A percentile compares a stretch with the other conserved stretches of the same genome.
Conservation (phyloP, 148 eudicot species). For the Rhododendron griersonianum region DNA sequence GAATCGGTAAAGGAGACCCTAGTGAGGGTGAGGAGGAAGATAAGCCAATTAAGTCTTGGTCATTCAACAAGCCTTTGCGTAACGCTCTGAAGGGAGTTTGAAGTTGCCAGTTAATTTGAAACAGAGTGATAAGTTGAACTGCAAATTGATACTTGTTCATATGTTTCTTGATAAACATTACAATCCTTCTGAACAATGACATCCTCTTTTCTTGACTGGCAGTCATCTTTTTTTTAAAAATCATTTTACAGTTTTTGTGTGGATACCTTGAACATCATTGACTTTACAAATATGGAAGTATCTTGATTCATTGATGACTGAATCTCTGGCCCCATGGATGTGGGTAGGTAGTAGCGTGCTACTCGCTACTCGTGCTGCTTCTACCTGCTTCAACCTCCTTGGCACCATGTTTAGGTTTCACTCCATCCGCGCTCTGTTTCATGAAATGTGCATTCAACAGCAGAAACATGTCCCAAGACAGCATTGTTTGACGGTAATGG, state of each 20-base stretch:
- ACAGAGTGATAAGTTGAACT: background rate
- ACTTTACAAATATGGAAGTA: background rate
- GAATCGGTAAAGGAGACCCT: background rate
- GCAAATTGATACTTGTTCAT: background rate
- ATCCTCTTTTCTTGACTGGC: background rate
- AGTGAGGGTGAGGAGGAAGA: background rate
- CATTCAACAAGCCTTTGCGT: background rate
- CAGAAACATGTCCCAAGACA: no score
- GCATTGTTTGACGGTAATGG: background rate
- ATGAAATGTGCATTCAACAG: no score
- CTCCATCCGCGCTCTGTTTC: background rate
- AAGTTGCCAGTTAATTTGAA: background rate
- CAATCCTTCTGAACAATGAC: background rate
- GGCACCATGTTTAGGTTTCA: background rate
- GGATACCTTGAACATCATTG: no score
- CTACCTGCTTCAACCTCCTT: background rate
- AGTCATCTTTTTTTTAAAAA: background rate
- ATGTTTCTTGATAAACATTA: no score
- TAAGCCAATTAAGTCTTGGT: background rate
- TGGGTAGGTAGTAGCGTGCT: background rate
- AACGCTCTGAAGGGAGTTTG: background rate
- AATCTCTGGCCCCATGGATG: background rate
- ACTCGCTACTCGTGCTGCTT: background rate
- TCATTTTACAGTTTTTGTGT: background rate
- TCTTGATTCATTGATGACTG: background rate